phyloP scores from a whole-genome alignment of 192 early-diverging fungal species.

The Phycomyces blakesleeanus region DNA sequence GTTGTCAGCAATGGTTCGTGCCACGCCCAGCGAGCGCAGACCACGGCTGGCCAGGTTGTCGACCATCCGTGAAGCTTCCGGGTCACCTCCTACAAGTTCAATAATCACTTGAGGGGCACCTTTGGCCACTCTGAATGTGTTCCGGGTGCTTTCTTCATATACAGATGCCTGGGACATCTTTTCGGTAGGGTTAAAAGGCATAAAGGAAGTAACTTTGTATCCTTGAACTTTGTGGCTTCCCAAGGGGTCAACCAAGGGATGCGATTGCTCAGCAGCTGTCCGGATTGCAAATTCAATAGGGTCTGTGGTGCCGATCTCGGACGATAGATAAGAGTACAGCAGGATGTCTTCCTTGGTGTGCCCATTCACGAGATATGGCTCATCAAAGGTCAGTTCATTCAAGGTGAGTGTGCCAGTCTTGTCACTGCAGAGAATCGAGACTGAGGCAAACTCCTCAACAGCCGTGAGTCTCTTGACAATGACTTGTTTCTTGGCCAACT shows the following conservation, averaged over 20 bases:
- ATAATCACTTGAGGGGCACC: conserved; percentile 77
- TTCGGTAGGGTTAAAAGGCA: conserved; percentile 68
- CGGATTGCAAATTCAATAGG: conserved; percentile 74
- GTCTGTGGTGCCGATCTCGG: conserved; percentile 69
- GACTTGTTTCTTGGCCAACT: conserved; percentile 70
- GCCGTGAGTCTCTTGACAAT: conserved; percentile 78
- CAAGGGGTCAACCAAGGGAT: conserved; percentile 45
- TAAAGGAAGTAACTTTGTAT: conserved; percentile 61
- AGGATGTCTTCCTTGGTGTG: conserved; percentile 56
- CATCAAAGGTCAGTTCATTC: conserved; percentile 75
- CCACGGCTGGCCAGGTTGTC: conserved; percentile 62
- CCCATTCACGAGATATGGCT: conserved; percentile 46
- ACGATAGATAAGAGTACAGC: conserved; percentile 58
- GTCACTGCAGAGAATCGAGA: conserved; percentile 62
- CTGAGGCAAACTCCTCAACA: conserved; percentile 75
- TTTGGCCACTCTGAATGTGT: conserved; percentile 62
- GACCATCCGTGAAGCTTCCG: conserved; percentile 49
- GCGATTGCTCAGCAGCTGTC: conserved; percentile 47
- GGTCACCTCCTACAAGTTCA: conserved; percentile 46
- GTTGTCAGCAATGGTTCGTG: conserved; percentile 44
- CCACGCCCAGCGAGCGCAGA: conserved; percentile 70
- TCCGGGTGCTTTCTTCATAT: conserved; percentile 41
- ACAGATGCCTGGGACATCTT: conserved; percentile 71
- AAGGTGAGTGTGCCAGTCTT: conserved; percentile 77
- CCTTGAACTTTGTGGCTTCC: conserved; percentile 48